These are phyloP conservation scores for Saccharomycopsis microspora DNA, from an alignment of 805 yeast genomes.

Conservation along the genomic window DNA sequence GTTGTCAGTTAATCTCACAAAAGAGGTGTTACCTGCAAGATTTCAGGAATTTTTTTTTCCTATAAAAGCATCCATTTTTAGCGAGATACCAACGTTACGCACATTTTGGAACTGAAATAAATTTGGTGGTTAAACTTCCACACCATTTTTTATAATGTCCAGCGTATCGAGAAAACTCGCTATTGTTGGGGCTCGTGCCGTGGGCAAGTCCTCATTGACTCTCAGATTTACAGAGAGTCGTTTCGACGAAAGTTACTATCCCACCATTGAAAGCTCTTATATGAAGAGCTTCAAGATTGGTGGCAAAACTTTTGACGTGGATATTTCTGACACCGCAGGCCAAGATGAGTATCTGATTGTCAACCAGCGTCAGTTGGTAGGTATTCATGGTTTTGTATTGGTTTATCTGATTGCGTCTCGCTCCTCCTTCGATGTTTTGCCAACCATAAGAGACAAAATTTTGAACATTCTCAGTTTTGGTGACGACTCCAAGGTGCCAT, in stretches of 20 bases:
- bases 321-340: constrained; percentile 87
- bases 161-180: constrained; percentile 56
- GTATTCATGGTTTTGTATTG: constrained; percentile 73
- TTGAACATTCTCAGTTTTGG: constrained; percentile 37
- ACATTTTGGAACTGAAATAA: too few species aligned
- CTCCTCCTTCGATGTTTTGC: constrained; percentile 66
- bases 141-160: too few species aligned
- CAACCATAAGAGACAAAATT: constrained; percentile 72
- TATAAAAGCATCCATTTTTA: too few species aligned
- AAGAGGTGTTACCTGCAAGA: too few species aligned
- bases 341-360: constrained; percentile 81
- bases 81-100: too few species aligned
- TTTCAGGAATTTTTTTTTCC: too few species aligned
- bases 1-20: too few species aligned
- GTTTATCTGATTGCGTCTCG: constrained; percentile 75
- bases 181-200: constrained; percentile 79
- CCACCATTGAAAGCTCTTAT: constrained; percentile 83
- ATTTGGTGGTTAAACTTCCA: too few species aligned
- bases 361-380: constrained; percentile 67
- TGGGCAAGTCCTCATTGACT: constrained; percentile 78
- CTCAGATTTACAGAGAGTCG: constrained; percentile 81
- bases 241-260: constrained; percentile 81
- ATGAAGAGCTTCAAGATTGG: constrained; percentile 56
- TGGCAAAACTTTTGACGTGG: constrained; percentile 68
- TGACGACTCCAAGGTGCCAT: constrained; percentile 53